A percentile compares a stretch with the other conserved stretches of the same genome.
Evolutionary conservation across 805 yeast genomes (phyloP).

Genomic region (Hanseniaspora taiwanica): DNA sequence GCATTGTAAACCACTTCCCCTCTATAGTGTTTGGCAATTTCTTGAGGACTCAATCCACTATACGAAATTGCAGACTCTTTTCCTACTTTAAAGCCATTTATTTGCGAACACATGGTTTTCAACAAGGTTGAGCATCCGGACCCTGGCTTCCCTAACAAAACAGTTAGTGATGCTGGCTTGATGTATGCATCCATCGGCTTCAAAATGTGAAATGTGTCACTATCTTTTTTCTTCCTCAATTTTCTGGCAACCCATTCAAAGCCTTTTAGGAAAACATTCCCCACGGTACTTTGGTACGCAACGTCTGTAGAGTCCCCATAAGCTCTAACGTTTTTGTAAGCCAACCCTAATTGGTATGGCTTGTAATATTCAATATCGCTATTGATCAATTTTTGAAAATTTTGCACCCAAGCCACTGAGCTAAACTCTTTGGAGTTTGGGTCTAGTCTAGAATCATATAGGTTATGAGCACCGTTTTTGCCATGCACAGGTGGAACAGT

Average conservation of each 20-base stretch:
- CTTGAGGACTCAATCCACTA: slow-evolving; percentile 34
- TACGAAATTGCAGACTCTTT: too few relatives aligned
- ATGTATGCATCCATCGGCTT: slow-evolving; percentile 55
- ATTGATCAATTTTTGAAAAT: slow-evolving; percentile 38
- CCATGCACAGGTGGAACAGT: slow-evolving; percentile 3
- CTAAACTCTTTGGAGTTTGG: slow-evolving; percentile 47
- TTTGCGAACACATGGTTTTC: slow-evolving; percentile 46
- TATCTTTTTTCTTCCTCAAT: slow-evolving; percentile 14
- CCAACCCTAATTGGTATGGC: slow-evolving; percentile 46
- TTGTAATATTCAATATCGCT: slow-evolving; percentile 50
- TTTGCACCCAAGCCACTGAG: slow-evolving; percentile 55
- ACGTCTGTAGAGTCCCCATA: slow-evolving; percentile 55
- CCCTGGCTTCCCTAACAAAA: slow-evolving; percentile 65
- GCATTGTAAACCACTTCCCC: slow-evolving; percentile 57
- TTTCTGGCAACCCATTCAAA: slow-evolving; percentile 12
- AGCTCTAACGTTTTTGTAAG: slow-evolving; percentile 45
- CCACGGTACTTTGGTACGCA: slow-evolving; percentile 49
- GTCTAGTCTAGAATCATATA: slow-evolving; percentile 36
- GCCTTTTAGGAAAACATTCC: slow-evolving; percentile 29
- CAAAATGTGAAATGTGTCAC: slow-evolving; percentile 33
- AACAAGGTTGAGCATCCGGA: slow-evolving; percentile 64
- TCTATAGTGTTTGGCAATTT: slow-evolving; percentile 34
- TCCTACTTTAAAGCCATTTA: slow-evolving; percentile 46
- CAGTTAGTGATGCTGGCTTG: slow-evolving; percentile 51
- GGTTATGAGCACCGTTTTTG: too few relatives aligned